These are phyloP conservation scores for Bruguiera hainesii DNA, from an alignment of 441 rosid species.

Conservation along the genomic window DNA sequence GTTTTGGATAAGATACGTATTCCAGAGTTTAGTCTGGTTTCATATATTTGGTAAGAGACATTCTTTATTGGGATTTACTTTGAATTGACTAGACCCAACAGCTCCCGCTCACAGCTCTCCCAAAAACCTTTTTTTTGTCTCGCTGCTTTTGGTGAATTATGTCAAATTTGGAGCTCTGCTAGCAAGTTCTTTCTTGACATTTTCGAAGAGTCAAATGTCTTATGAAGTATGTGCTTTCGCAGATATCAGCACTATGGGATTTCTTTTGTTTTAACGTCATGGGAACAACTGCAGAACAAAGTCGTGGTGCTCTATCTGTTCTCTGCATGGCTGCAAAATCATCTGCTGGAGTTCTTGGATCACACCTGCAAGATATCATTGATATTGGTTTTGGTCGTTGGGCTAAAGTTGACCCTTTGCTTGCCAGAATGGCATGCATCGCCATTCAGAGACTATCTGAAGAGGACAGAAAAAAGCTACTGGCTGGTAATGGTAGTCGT, in stretches of 20 bases:
- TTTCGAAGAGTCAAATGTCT: neutral
- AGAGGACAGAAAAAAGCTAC: conserved; percentile 76
- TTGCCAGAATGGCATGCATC: conserved; percentile 90
- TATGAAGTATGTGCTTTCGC: conserved; percentile 23
- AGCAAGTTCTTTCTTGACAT: neutral
- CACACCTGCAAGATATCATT: conserved; percentile 91
- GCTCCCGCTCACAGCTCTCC: no score
- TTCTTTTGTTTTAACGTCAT: conserved; percentile 89
- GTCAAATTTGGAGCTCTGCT: neutral
- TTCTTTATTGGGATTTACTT: no score
- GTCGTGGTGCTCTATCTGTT: conserved; percentile 90
- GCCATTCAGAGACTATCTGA: conserved; percentile 86
- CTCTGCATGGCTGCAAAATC: conserved; percentile 99
- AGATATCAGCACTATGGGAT: conserved; percentile 97
- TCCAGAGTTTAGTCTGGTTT: no score
- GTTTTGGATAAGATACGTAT: no score
- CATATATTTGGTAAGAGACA: no score
- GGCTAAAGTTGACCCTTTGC: conserved; percentile 96
- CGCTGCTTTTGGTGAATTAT: no score
- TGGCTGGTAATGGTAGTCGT: conserved; percentile 68
- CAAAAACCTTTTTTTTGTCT: no score
- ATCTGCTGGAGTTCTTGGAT: conserved; percentile 69
- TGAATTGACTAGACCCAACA: no score
- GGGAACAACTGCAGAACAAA: conserved; percentile 88
- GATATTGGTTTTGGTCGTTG: conserved; percentile 99